Evolutionary conservation across 768 basidiomycete species (phyloP), one percentile per base, ranked within the genome.

Genomic region (Collybia mongolica): DNA sequence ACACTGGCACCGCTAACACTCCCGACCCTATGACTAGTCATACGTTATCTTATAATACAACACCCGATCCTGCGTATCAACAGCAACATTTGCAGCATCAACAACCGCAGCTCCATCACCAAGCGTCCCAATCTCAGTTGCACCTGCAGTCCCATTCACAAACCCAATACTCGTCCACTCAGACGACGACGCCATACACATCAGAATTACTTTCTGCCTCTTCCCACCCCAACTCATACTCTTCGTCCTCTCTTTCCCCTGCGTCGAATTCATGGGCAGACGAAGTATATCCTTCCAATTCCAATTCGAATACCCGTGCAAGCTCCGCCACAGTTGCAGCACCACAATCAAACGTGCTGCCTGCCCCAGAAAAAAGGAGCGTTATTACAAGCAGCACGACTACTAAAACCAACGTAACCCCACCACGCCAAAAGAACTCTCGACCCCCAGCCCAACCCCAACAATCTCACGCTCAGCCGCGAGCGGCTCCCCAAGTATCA

Each of bases 61-160:
- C 66, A 6, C 62, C 68, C 20, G 66, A 67, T 41, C 59, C 65
- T 35, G 49, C 54, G n/a, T 66, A 65, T 48, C 68, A 66, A 22
- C 60, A 62, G 40, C 61, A 56, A 20, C 24, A 26, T 26, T 26
- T 26, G 24, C 24, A 32, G 14, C 32, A 32, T 32, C 54, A 42
- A 14, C 50, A 53, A 12, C 22, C 42, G 18, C 52, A 39, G 22
- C 57, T 42, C 8, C 57, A 50, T 18, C 20, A 45, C 12, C 60
- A 59, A 35, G 49, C 50, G n/a, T 60, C 56, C 37, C 53, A 52
- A 20, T 49, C 50, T 12, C 48, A 51, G 12, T 51, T 39, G 4
- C 44, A 29, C 2, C 24, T 41, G 1, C 55, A 46, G n/a, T 46
- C 52, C 8, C 40, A 43, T 2, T 28, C 48, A 6, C 39, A 40